Conservation (phyloP, 83 land plant genomes). For the Picea abies region DNA sequence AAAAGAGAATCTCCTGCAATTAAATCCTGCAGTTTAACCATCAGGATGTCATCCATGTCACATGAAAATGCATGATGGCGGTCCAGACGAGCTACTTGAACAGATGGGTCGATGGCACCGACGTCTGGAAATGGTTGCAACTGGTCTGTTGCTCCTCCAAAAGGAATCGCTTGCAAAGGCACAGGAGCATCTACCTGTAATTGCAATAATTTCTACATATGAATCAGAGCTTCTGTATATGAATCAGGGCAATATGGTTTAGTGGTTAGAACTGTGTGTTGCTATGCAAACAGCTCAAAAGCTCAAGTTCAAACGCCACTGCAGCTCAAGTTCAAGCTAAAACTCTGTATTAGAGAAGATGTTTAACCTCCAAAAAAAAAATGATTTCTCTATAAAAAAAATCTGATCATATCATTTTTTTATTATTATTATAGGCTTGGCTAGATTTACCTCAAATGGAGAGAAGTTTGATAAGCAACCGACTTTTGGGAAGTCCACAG, state of each 20-base stretch:
- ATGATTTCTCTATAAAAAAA: not conserved
- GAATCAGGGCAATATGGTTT: too few relatives aligned
- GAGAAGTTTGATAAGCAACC: constrained; percentile 14
- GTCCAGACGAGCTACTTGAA: too few relatives aligned
- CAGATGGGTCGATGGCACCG: not conserved
- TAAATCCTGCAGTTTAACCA: constrained; percentile 25
- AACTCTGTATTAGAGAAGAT: too few relatives aligned
- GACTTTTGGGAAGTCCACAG: constrained; percentile 20
- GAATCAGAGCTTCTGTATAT: too few relatives aligned
- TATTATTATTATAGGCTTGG: not conserved
- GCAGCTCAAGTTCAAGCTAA: too few relatives aligned
- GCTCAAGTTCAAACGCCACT: constrained; percentile 45
- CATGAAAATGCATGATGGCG: not conserved
- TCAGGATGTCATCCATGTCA: constrained; percentile 7
- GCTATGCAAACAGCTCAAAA: constrained; percentile 20
- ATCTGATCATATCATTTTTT: not conserved
- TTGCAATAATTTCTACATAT: not conserved
- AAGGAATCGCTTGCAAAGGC: not conserved
- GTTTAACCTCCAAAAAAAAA: constrained; percentile 19
- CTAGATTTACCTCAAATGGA: constrained; percentile 17
- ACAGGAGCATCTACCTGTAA: not conserved
- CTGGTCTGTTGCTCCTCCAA: constrained; percentile 2
- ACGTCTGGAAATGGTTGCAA: not conserved
- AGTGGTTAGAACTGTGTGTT: too few relatives aligned
- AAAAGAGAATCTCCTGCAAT: constrained; percentile 17